Percentiles rank a stretch among this genome's conserved stretches.
These are phyloP conservation scores for Globisporangium megalacanthum DNA, from an alignment of 352 stramenopile genomes.

Conservation along the genomic window DNA sequence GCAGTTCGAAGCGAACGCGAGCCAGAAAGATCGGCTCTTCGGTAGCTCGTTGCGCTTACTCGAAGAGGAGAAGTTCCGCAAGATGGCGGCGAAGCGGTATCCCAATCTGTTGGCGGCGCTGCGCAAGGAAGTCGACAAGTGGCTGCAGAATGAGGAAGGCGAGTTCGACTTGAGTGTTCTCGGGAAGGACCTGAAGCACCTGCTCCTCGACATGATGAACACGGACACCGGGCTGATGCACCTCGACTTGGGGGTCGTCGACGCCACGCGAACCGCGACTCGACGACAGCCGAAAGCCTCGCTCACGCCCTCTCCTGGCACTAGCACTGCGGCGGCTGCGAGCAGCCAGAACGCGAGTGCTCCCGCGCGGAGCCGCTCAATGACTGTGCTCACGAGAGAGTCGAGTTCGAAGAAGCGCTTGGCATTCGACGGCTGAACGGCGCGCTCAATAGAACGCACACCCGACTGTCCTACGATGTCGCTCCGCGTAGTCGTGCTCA, in stretches of 20 bases:
- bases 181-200: constrained; percentile 61
- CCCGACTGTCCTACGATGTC: not conserved
- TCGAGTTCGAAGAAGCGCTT: constrained; percentile 23
- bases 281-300: constrained; percentile 26
- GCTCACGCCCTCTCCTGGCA: constrained; percentile 22
- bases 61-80: constrained; percentile 76
- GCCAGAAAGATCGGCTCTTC: constrained; percentile 67
- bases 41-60: constrained; percentile 66
- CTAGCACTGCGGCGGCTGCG: constrained; percentile 13
- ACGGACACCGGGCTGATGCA: constrained; percentile 82
- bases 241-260: constrained; percentile 54
- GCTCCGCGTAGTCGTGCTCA: too few species aligned
- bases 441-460: not conserved
- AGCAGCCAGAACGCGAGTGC: constrained; percentile 14
- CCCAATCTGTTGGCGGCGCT: constrained; percentile 42
- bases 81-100: constrained; percentile 65
- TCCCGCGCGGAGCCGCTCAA: constrained; percentile 26
- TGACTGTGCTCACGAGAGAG: constrained; percentile 27
- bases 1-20: constrained; percentile 66
- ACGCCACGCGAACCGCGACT: constrained; percentile 25
- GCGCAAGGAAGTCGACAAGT: constrained; percentile 66
- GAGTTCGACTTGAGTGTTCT: constrained; percentile 73
- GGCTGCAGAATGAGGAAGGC: constrained; percentile 61
- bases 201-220: constrained; percentile 80
- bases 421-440: constrained; percentile 21